Evolutionary conservation across 2,329 filamentous ascomycete species (phyloP), one percentile per base, ranked within the genome.

Genomic region (Aspergillus amoenus): DNA sequence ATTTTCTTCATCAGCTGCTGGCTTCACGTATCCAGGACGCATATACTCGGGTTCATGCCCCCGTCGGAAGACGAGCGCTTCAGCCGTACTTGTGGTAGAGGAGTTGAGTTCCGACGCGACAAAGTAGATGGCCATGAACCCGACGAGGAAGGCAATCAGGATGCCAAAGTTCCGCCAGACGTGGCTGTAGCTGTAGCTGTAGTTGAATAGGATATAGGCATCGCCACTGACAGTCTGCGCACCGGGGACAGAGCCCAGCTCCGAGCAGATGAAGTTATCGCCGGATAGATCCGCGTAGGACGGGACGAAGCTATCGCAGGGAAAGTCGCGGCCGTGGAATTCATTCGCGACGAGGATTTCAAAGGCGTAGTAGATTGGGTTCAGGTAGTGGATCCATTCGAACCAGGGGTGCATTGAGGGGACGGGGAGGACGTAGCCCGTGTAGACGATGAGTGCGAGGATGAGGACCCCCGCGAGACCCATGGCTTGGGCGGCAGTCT

Each of bases 281-380:
- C 69, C 69, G 53, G 81, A 2, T 57, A 82, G 79, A 82, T 1
- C 63, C 66, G 3, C 64, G 58, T 4, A 76, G 74, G 3, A 40
- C 60, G 2, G 81, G 78, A 22, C 82, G 67, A 45, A 75, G 75
- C 6, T 92, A 65, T 70, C 66, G 64, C 82, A 84, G 1, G 55
- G 44, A 67, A 87, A 92, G 0, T 84, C 60, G 12, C 86, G 83
- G 52, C 77, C 76, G 64, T 84, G 71, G 61, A 94, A 94, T 72
- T 95, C 91, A 73, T 94, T 94, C 60, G 89, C 82, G 81, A 93
- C 87, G 21, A 95, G 80, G 0, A 86, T 78, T 70, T 95, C 90
- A 65, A 94, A 94, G 0, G 86, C 85, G 61, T 93, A 94, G 1
- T 84, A 84, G 4, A 93, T 80, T 6, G 89, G 89, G 58, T 93